phyloP scores from a whole-genome alignment of 805 yeast genomes.

The Candida yuanshanica region DNA sequence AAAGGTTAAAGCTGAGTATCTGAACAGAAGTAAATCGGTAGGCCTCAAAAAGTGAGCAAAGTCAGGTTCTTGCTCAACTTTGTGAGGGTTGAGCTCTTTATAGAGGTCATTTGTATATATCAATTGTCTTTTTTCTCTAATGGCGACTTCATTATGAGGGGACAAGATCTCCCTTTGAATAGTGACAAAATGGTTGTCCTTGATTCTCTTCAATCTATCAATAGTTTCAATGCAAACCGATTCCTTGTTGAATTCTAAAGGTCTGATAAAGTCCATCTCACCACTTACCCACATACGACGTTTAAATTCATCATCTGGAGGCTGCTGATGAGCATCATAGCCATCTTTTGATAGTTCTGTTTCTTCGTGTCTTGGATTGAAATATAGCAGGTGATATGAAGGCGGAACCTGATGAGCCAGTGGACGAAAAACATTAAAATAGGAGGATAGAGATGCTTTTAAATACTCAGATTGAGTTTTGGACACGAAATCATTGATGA shows the following conservation, averaged over 20 bases:
- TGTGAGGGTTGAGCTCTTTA: conserved; percentile 3
- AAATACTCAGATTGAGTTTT: conserved; percentile 17
- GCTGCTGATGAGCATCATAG: conserved; percentile 62
- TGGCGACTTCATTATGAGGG: conserved; percentile 22
- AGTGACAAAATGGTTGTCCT: conserved; percentile 43
- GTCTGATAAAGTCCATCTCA: conserved; percentile 36
- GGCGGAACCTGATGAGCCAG: conserved; percentile 24
- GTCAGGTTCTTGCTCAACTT: conserved; percentile 11
- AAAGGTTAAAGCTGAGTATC: conserved; percentile 72
- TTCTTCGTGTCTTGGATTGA: conserved; percentile 53
- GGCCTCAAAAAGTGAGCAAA: conserved; percentile 29
- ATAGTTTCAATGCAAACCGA: conserved; percentile 52
- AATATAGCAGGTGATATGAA: conserved; percentile 65
- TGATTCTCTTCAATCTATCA: conserved; percentile 30
- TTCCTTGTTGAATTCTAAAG: conserved; percentile 31
- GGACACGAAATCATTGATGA: conserved; percentile 16
- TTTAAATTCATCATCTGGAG: conserved; percentile 28
- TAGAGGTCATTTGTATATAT: conserved; percentile 47
- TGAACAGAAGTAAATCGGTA: conserved; percentile 40
- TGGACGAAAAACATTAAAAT: conserved; percentile 20
- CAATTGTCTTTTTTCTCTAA: conserved; percentile 52
- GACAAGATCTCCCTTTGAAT: conserved; percentile 44
- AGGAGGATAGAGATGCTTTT: conserved; percentile 20
- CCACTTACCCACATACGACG: conserved; percentile 85
- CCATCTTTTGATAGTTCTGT: conserved; percentile 60